A percentile compares a stretch with the other conserved stretches of the same genome.
phyloP scores from a whole-genome alignment of 331 rosid genomes.

The Rosa hybrid region DNA sequence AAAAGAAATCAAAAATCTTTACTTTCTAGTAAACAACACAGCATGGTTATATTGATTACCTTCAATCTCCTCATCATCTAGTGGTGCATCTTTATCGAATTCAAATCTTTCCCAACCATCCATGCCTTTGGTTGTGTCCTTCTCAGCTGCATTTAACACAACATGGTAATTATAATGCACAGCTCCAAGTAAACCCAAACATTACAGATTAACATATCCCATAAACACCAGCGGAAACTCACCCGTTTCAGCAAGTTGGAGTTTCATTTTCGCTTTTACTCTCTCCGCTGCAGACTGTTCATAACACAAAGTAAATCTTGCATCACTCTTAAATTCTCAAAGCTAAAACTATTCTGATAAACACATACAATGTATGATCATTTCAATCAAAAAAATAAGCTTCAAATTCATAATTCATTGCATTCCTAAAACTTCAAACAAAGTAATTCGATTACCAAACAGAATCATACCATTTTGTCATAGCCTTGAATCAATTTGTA shows the following conservation, averaged over 20 bases:
- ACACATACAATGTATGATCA: background rate
- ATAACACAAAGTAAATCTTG: slow-evolving; percentile 23
- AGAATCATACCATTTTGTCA: slow-evolving; percentile 59
- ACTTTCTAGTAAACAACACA: background rate
- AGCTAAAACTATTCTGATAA: background rate
- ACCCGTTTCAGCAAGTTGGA: slow-evolving; percentile 90
- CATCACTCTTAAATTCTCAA: background rate
- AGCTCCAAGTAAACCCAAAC: background rate
- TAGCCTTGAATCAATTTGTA: slow-evolving; percentile 64
- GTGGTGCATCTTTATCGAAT: slow-evolving; percentile 90
- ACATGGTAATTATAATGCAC: background rate
- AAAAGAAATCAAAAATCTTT: background rate
- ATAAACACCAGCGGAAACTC: slow-evolving; percentile 14
- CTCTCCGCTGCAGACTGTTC: slow-evolving; percentile 79
- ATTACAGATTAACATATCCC: background rate
- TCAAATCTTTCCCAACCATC: slow-evolving; percentile 97
- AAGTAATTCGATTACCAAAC: background rate
- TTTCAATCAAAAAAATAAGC: background rate
- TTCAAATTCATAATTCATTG: background rate
- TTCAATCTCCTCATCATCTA: slow-evolving; percentile 81
- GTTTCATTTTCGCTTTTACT: slow-evolving; percentile 92
- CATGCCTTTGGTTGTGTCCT: slow-evolving; percentile 60
- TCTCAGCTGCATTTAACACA: slow-evolving; percentile 54
- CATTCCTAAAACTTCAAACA: background rate
- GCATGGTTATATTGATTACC: slow-evolving; percentile 38